Evolutionary conservation across 2,329 filamentous ascomycete genomes (phyloP), one percentile per base, ranked within the genome.

Genomic region (Apiospora koreana): DNA sequence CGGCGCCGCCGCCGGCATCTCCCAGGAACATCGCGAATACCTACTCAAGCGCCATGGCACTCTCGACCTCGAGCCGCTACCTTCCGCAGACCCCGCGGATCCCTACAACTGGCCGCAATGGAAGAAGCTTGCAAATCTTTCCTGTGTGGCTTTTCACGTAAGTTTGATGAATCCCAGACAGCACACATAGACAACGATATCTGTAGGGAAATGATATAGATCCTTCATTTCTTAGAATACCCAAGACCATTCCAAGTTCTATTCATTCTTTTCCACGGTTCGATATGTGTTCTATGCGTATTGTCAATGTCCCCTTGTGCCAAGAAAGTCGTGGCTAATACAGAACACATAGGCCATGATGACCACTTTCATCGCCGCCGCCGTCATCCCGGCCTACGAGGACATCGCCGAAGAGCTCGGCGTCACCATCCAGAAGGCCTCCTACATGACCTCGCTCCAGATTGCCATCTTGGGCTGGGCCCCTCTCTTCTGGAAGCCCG

Each of bases 401-500:
- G 80, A 82, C 28, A 89, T 90, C 41, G 82, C 86, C 1, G 77
- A 80, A 41, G 87, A 89, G 64, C 77, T 89, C 1, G 78, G 78
- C 23, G 81, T 85, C 48, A 82, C 80, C 14, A 76, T 90, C 1
- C 86, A 87, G 67, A 77, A 78, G 2, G 81, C 86, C 0, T 84
- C 83, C 2, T 90, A 89, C 74, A 80, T 90, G 18, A 88, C 85
- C 0, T 87, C 86, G 0, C 77, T 88, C n/a, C 83, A 86, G 69
- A 89, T 89, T 67, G 84, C 83, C 6, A 83, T 89, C 14, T 79
- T 89, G 0, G 87, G 87, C 12, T 83, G 79, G 21, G 85, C 83
- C 0, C 87, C 88, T 0, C 77, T 90, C 1, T 82, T 90, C 73
- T 90, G 88, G 88, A 83, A 84, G 48, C 87, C 87, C 0, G 76